phyloP scores from a whole-genome alignment of 1,284 basidiomycete genomes.

The Pholiota adiposa region DNA sequence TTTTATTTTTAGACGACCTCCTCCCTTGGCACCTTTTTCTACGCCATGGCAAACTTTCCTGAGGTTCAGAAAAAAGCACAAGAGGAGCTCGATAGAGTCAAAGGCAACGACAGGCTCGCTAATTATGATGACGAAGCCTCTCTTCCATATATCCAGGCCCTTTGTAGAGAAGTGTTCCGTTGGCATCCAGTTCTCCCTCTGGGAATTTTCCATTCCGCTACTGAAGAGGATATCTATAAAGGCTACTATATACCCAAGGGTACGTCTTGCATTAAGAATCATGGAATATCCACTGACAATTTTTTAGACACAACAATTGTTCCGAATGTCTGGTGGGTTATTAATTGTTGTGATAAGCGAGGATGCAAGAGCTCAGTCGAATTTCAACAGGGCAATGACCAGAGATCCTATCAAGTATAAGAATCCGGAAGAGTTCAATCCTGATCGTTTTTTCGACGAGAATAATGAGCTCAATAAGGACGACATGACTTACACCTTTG shows the following conservation, averaged over 20 bases:
- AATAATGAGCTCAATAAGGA: conserved; percentile 34
- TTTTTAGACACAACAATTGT: conserved; percentile 28
- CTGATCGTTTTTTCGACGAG: conserved; percentile 50
- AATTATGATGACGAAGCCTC: conserved; percentile 49
- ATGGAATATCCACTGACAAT: not conserved
- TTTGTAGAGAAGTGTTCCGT: conserved; percentile 45
- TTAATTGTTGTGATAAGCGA: conserved; percentile 3
- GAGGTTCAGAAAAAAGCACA: conserved; percentile 53
- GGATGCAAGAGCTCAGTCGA: not conserved
- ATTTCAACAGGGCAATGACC: conserved; percentile 44
- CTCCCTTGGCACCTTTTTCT: conserved; percentile 8
- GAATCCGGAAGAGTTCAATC: conserved; percentile 49
- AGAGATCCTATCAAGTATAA: conserved; percentile 50
- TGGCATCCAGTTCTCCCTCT: conserved; percentile 58
- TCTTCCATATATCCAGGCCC: conserved; percentile 47
- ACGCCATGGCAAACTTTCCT: conserved; percentile 61
- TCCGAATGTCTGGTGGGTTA: conserved; percentile 51
- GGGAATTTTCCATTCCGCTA: conserved; percentile 30
- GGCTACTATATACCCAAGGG: conserved; percentile 36
- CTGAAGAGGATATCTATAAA: conserved; percentile 35
- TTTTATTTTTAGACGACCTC: not conserved
- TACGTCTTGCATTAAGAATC: too few relatives aligned
- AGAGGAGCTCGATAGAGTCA: conserved; percentile 57
- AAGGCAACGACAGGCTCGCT: conserved; percentile 54
- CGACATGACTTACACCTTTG: conserved; percentile 50